Conservation (phyloP, 2,329 filamentous ascomycete species). For the Sclerotiophoma versabilis region DNA sequence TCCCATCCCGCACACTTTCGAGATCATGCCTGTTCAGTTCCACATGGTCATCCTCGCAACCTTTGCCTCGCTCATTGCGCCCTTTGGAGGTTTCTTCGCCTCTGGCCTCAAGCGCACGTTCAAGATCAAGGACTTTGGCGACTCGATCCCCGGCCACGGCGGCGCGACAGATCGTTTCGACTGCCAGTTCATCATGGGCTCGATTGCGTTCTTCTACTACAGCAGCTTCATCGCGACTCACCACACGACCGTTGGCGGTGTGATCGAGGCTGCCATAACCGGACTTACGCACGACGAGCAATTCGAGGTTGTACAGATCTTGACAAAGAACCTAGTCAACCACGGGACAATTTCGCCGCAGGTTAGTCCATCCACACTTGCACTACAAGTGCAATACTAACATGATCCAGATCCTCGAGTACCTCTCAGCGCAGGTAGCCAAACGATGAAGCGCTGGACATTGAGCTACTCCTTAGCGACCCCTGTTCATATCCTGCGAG, state of each 20-base stretch:
- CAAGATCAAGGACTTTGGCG: slow-evolving; percentile 99
- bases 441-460: background rate
- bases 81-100: slow-evolving; percentile 98
- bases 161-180: slow-evolving; percentile 99
- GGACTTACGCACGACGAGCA: slow-evolving; percentile 90
- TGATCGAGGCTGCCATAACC: slow-evolving; percentile 90
- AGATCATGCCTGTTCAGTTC: slow-evolving; percentile 87
- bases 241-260: slow-evolving; percentile 81
- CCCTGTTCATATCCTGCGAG: no score
- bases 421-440: slow-evolving; percentile 5
- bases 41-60: slow-evolving; percentile 90
- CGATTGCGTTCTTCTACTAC: slow-evolving; percentile 98
- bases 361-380: slow-evolving; percentile 45
- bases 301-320: slow-evolving; percentile 73
- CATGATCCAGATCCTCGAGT: slow-evolving; percentile 12
- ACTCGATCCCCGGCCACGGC: slow-evolving; percentile 96
- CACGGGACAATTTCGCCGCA: slow-evolving; percentile 64
- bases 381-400: background rate
- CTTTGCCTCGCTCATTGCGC: slow-evolving; percentile 95
- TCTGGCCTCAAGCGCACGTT: slow-evolving; percentile 97
- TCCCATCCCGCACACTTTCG: slow-evolving; percentile 74
- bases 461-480: no score
- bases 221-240: slow-evolving; percentile 94
- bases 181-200: slow-evolving; percentile 99
- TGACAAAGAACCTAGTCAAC: slow-evolving; percentile 70